These are phyloP conservation scores for Arthrobotrys entomopaga DNA, from an alignment of 2,329 filamentous ascomycete species.

Conservation along the genomic window DNA sequence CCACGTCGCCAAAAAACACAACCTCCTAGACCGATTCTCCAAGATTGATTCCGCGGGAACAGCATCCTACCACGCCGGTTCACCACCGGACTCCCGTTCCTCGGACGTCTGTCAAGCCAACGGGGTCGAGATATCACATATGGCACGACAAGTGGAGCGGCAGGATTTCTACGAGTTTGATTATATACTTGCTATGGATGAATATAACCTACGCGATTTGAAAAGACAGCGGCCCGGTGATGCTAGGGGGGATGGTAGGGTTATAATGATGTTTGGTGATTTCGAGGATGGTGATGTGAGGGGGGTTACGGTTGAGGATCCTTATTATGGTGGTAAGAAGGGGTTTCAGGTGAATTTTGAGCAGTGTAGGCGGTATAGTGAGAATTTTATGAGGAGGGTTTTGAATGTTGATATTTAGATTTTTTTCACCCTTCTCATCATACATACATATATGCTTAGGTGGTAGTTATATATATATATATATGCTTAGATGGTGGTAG, in stretches of 20 bases:
- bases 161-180: slow-evolving; percentile 87
- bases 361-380: slow-evolving; percentile 80
- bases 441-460: too few relatives aligned
- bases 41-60: slow-evolving; percentile 90
- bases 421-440: neutral
- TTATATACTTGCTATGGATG: slow-evolving; percentile 95
- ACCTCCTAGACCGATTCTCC: slow-evolving; percentile 71
- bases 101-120: slow-evolving; percentile 65
- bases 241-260: slow-evolving; percentile 64
- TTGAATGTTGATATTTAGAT: slow-evolving; percentile 62
- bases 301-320: slow-evolving; percentile 81
- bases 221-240: slow-evolving; percentile 70
- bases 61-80: slow-evolving; percentile 77
- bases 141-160: slow-evolving; percentile 67
- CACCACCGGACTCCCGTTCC: slow-evolving; percentile 83
- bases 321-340: slow-evolving; percentile 87
- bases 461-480: too few relatives aligned
- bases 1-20: slow-evolving; percentile 71
- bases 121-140: slow-evolving; percentile 79
- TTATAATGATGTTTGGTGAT: slow-evolving; percentile 84
- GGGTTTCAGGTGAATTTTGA: slow-evolving; percentile 89
- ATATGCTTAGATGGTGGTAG: too few relatives aligned
- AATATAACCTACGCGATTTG: slow-evolving; percentile 79
- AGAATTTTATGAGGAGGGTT: slow-evolving; percentile 76
- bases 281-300: slow-evolving; percentile 69